Base-by-base conservation (phyloP, 768 basidiomycete genomes). In the Leucosporidium yakuticum region DNA sequence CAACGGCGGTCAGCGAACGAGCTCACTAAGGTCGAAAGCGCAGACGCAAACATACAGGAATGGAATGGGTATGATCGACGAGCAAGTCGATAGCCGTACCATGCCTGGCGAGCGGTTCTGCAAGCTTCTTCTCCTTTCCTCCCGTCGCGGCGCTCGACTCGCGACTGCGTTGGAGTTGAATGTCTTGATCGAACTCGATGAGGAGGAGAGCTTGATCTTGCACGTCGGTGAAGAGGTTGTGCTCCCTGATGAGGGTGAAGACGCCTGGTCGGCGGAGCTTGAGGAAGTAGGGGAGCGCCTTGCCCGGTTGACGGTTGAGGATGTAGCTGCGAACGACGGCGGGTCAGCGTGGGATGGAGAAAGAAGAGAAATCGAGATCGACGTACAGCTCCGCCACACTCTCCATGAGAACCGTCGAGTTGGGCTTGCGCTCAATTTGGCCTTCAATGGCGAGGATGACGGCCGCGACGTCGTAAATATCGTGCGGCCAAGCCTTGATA, bases 1-100 rank as follows among this genome's bases (percentile, higher is more conserved):
- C 6, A 32, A 21, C 32, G 25, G 32, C 14, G 27, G 62, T 68
- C 56, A 71, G 69, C 56, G 25, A 50, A 48, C 7, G 21, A 15
- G 11, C 27, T 25, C 11, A 2, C 19, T 21, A 1, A n/a, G 19
- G 2, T 4, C 6, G 4, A 44, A n/a, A n/a, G 63, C 4, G 25
- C 21, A n/a, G 32, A 39, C 32, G 39, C 29, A 23, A 3, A 81
- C 86, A 70, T 65, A 93, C 95, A 6, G 94, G 92, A 76, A 99
- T 97, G 20, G 95, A 95, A 76, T 98, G 90, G 1, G 90, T 89
- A 75, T 98, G 91, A 71, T 97, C 87, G 21, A 97, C 93, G 32
- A 99, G 83, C 63, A 99, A 76, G 39, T 84, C 84, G 68, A 98
- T 91, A 0, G 93, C 93, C 48, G 87, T 85, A 47, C 91, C 90